phyloP scores from a whole-genome alignment of 1,284 basidiomycete species.

The Sphagnurus paluster region DNA sequence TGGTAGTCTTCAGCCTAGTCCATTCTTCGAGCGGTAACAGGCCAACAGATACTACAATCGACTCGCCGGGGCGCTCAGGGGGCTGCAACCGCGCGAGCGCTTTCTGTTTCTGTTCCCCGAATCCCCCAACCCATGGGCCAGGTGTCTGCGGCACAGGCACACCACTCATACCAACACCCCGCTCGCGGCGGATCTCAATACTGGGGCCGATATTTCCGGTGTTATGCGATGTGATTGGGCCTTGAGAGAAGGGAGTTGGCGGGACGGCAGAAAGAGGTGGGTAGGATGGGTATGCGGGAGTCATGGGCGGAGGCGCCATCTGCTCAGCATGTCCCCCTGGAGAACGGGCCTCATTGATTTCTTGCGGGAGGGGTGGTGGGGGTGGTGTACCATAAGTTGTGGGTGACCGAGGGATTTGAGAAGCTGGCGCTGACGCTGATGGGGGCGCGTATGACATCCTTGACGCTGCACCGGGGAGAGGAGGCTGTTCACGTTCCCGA shows the following conservation, averaged over 20 bases:
- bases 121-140: slow-evolving; percentile 46
- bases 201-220: slow-evolving; percentile 51
- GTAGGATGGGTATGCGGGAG: slow-evolving; percentile 73
- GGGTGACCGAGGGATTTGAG: slow-evolving; percentile 44
- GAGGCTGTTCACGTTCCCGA: slow-evolving; percentile 24
- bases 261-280: slow-evolving; percentile 46
- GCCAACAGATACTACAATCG: slow-evolving; percentile 75
- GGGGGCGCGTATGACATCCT: slow-evolving; percentile 28
- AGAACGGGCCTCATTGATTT: slow-evolving; percentile 10
- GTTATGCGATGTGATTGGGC: slow-evolving; percentile 48
- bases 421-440: slow-evolving; percentile 32
- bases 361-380: slow-evolving; percentile 26
- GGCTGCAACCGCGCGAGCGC: slow-evolving; percentile 28
- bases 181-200: slow-evolving; percentile 64
- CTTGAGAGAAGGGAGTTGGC: slow-evolving; percentile 54
- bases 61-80: slow-evolving; percentile 42
- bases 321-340: slow-evolving; percentile 11
- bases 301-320: slow-evolving; percentile 41
- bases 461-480: slow-evolving; percentile 15
- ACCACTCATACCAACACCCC: slow-evolving; percentile 34
- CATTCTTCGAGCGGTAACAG: slow-evolving; percentile 32
- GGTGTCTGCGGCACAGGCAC: slow-evolving; percentile 51
- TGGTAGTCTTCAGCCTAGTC: slow-evolving; percentile 20
- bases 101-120: slow-evolving; percentile 35
- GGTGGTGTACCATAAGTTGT: slow-evolving; percentile 50